Percentiles rank a stretch among this genome's conserved stretches.
phyloP scores from a whole-genome alignment of 257 asterid species.

The Echites panduratus region DNA sequence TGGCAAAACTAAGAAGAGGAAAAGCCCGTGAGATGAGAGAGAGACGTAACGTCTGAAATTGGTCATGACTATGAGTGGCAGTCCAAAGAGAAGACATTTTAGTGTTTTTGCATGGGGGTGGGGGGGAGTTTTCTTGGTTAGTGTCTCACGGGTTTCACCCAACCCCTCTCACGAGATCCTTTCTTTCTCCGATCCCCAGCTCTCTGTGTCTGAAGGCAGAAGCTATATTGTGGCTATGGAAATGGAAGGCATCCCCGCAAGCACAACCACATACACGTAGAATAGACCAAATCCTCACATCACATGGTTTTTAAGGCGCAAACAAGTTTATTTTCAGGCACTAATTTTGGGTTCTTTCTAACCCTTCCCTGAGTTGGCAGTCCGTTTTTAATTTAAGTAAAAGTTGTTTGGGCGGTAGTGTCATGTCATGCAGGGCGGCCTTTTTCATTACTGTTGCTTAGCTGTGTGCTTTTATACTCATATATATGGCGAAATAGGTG shows the following conservation, averaged over 20 bases:
- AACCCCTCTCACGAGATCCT: conserved; percentile 31
- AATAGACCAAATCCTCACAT: no score
- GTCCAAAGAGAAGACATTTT: background rate
- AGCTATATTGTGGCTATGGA: conserved; percentile 3
- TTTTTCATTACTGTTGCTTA: no score
- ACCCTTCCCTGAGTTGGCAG: background rate
- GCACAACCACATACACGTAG: no score
- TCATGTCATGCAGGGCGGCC: conserved; percentile 18
- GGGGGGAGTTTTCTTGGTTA: conserved; percentile 8
- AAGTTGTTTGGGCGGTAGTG: conserved; percentile 19
- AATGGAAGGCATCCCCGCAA: no score
- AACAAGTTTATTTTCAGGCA: conserved; percentile 23
- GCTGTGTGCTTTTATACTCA: background rate
- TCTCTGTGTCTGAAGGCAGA: background rate
- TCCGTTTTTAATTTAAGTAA: conserved; percentile 11
- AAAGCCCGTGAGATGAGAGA: conserved; percentile 17
- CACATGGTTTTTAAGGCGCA: conserved; percentile 26
- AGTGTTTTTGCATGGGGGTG: conserved; percentile 21
- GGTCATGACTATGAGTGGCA: conserved; percentile 2
- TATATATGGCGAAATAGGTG: no score
- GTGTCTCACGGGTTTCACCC: conserved; percentile 31
- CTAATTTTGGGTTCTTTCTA: background rate
- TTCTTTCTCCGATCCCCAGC: background rate
- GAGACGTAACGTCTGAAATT: conserved; percentile 17
- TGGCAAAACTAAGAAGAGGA: background rate